These are phyloP conservation scores for Euphorbia schlechtendalii DNA, from an alignment of 441 rosid genomes.

Conservation along the genomic window DNA sequence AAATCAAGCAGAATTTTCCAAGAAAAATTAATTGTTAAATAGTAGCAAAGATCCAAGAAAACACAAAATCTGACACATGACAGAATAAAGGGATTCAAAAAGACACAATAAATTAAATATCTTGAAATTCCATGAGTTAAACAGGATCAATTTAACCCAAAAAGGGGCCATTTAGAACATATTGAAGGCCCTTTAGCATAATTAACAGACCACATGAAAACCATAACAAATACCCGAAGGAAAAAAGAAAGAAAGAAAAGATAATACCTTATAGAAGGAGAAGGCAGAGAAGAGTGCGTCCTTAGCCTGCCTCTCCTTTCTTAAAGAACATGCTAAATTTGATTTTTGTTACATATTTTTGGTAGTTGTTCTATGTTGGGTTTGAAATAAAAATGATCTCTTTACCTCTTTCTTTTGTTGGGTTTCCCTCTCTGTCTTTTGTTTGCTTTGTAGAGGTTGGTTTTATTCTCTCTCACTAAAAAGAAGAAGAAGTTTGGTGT, in stretches of 20 bases:
- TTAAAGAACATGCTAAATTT: too few relatives aligned
- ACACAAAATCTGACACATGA: conserved; percentile 26
- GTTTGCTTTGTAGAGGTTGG: too few relatives aligned
- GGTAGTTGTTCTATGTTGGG: too few relatives aligned
- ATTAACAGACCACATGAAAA: conserved; percentile 20
- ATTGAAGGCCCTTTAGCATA: too few relatives aligned
- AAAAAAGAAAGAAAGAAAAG: conserved; percentile 7
- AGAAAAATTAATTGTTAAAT: conserved; percentile 15
- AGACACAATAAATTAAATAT: conserved; percentile 19
- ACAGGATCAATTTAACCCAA: conserved; percentile 16
- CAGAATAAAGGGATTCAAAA: too few relatives aligned
- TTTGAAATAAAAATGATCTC: too few relatives aligned
- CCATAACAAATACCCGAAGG: conserved; percentile 10
- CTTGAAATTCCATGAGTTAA: not conserved
- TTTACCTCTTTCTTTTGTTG: conserved; percentile 5
- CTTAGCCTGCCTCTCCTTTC: conserved; percentile 24
- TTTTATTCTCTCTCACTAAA: too few relatives aligned
- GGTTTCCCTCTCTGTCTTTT: conserved; percentile 10
- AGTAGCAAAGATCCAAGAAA: conserved; percentile 11
- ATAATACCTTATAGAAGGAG: conserved; percentile 14
- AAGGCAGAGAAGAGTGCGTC: conserved; percentile 35
- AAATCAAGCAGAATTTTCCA: conserved; percentile 16
- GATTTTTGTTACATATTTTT: conserved; percentile 13
- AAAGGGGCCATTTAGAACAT: too few relatives aligned
- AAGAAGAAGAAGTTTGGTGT: conserved; percentile 26